Evolutionary conservation across 352 stramenopile genomes (phyloP), one percentile per base, ranked within the genome.

Genomic region (Pythium utonaiense): DNA sequence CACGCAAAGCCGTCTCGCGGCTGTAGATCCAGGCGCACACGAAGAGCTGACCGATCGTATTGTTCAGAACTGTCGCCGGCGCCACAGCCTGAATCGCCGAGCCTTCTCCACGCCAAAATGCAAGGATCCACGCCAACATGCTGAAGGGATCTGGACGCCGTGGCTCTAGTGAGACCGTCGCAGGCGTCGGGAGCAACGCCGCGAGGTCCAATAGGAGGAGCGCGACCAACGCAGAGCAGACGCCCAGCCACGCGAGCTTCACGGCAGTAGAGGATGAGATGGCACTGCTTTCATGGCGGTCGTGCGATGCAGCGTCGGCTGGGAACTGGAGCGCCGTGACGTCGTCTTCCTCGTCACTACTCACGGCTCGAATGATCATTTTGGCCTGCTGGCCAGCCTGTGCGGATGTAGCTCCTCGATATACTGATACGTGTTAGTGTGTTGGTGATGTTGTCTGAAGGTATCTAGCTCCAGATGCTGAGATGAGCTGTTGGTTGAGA

Each of bases 321-420:
- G 45, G 25, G 25, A 40, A 51, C 1, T 36, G 64, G 45, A 44
- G 31, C 41, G 60, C 28, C 6, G 52, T 38, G 16, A 47, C 40
- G 30, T 77, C 64, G 51, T 82, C 71, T 48, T 78, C 70, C 21
- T 73, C 73, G 19, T 86, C 78, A 53, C 57, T 52, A 42, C 71
- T 88, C 25, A 73, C 77, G 1, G 83, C 79, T 19, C 83, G 83
- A 52, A 93, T 77, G 73, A 93, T 93, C 83, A 93, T 93, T 17
- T 31, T 47, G 6, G n/a, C n/a, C 40, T 47, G 38, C 5, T 45
- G 38, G 3, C 40, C 2, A 19, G 14, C 25, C 17, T 17, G n/a
- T 25, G n/a, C 1, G 5, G 28, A 10, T 33, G 48, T 27, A n/a
- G 45, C 24, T 52, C 9, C 34, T 24, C 24, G 24, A 17, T 52